A percentile compares a stretch with the other conserved stretches of the same genome.
Evolutionary conservation across 768 basidiomycete species (phyloP).

Genomic region (Russula virescens): DNA sequence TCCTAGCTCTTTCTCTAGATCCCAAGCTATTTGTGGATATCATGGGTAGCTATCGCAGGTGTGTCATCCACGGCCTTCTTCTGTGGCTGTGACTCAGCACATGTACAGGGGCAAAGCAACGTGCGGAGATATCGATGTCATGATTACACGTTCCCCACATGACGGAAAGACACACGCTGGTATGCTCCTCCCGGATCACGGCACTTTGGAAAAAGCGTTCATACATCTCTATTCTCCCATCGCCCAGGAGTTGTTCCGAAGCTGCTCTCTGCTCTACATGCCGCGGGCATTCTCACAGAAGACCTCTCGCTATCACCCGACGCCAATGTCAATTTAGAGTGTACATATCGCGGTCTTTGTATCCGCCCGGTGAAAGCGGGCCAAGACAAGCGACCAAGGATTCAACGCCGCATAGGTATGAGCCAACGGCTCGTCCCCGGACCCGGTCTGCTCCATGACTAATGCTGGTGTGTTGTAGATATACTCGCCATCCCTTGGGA

Average conservation of each 20-base stretch:
- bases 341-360: slow-evolving; percentile 79
- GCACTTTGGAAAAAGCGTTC: background rate
- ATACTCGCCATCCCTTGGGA: slow-evolving; percentile 78
- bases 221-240: background rate
- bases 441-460: background rate
- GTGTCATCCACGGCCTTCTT: slow-evolving; percentile 12
- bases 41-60: slow-evolving; percentile 90
- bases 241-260: slow-evolving; percentile 51
- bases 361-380: slow-evolving; percentile 7
- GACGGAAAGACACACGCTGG: slow-evolving; percentile 77
- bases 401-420: slow-evolving; percentile 61
- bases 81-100: background rate
- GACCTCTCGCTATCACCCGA: slow-evolving; percentile 65
- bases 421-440: background rate
- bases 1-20: slow-evolving; percentile 64
- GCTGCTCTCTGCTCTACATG: slow-evolving; percentile 53
- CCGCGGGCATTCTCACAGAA: slow-evolving; percentile 64
- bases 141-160: slow-evolving; percentile 67
- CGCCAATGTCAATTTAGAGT: slow-evolving; percentile 61
- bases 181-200: slow-evolving; percentile 27
- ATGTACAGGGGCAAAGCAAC: slow-evolving; percentile 64
- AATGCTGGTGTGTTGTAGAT: slow-evolving; percentile 37
- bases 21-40: slow-evolving; percentile 68
- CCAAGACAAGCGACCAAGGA: slow-evolving; percentile 35
- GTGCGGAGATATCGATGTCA: slow-evolving; percentile 89